Evolutionary conservation across 1,284 basidiomycete species (phyloP).

Genomic region (Fomitiporia mediterranea): DNA sequence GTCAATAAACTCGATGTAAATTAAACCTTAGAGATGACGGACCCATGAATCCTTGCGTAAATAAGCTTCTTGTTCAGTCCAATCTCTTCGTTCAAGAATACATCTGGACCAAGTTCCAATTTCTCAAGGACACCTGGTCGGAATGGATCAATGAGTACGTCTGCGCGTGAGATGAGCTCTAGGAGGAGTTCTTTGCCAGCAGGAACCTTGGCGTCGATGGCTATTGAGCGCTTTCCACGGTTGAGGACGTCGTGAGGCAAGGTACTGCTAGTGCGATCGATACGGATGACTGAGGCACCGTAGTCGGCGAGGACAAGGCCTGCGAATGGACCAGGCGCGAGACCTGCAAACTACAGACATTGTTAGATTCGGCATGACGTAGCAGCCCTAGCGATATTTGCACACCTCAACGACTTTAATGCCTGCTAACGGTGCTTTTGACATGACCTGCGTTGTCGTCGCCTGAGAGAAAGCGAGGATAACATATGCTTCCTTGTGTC

Average conservation of each 20-base stretch:
- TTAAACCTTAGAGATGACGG: background rate
- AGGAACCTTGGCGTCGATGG: conserved; percentile 58
- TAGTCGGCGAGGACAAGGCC: conserved; percentile 80
- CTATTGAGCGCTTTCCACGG: conserved; percentile 71
- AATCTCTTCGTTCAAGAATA: conserved; percentile 50
- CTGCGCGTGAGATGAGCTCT: conserved; percentile 59
- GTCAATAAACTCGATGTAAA: background rate
- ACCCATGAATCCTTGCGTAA: conserved; percentile 67
- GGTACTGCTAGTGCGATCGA: conserved; percentile 54
- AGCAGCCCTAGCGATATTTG: too few relatives aligned
- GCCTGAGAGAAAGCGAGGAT: background rate
- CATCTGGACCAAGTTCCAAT: conserved; percentile 71
- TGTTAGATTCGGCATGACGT: background rate
- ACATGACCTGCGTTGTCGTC: background rate
- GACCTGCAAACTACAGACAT: conserved; percentile 65
- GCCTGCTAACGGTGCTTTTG: conserved; percentile 5
- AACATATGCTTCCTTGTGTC: background rate
- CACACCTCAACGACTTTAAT: conserved; percentile 16
- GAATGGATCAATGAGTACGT: conserved; percentile 81
- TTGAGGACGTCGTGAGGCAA: conserved; percentile 50
- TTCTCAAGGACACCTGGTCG: conserved; percentile 79
- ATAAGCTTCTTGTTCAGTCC: conserved; percentile 58
- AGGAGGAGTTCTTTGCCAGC: conserved; percentile 57
- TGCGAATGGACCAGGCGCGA: conserved; percentile 78
- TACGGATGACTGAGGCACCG: conserved; percentile 72